Evolutionary conservation across 768 basidiomycete species (phyloP).

Genomic region (Boletus insuetus): DNA sequence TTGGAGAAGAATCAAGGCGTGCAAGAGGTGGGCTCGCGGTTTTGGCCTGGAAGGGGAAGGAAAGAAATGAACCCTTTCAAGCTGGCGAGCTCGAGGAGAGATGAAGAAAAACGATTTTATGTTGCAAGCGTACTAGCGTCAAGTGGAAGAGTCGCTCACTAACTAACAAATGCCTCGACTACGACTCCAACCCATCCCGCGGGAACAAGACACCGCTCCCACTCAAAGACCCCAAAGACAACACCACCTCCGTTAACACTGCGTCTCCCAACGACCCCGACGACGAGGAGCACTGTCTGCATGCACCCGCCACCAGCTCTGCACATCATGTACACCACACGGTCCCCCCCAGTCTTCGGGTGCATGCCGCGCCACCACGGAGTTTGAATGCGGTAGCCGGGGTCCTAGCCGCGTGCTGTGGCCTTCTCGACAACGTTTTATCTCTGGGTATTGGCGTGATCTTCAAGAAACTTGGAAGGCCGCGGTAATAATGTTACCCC

Average conservation of each 20-base stretch:
- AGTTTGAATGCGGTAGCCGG: slow-evolving; percentile 31
- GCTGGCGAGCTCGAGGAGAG: slow-evolving; percentile 23
- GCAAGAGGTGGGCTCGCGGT: slow-evolving; percentile 19
- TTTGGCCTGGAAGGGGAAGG: slow-evolving; percentile 18
- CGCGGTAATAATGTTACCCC: no score
- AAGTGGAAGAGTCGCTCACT: slow-evolving; percentile 31
- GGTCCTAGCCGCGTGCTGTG: slow-evolving; percentile 16
- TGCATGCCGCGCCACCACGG: slow-evolving; percentile 17
- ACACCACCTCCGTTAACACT: background rate
- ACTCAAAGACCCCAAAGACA: slow-evolving; percentile 23
- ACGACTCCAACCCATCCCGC: slow-evolving; percentile 22
- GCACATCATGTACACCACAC: background rate
- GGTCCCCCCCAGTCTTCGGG: background rate
- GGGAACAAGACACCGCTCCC: slow-evolving; percentile 31
- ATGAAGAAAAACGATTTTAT: slow-evolving; percentile 26
- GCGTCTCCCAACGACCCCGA: background rate
- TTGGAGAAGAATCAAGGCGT: slow-evolving; percentile 19
- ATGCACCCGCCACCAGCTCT: background rate
- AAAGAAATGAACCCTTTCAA: slow-evolving; percentile 22
- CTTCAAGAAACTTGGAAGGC: no score
- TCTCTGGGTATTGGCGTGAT: no score
- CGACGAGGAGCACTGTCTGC: background rate
- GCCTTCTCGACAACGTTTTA: no score
- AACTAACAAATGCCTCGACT: slow-evolving; percentile 25
- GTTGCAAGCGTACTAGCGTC: slow-evolving; percentile 29